phyloP scores from a whole-genome alignment of 1,284 basidiomycete species.

The Rhizoctonia solani region DNA sequence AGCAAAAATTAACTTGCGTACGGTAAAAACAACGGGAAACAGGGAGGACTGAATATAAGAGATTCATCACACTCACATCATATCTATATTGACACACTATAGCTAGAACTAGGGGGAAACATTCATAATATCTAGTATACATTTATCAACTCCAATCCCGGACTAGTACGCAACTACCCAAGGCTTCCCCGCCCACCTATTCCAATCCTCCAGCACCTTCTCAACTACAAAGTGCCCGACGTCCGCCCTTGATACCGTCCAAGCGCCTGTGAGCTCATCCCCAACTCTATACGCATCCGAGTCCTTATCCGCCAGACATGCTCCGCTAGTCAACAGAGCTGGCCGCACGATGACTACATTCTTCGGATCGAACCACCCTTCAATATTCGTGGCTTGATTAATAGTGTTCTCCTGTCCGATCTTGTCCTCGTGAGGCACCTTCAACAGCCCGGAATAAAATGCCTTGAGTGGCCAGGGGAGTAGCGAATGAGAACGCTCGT shows the following conservation, averaged over 20 bases:
- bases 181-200: conserved; percentile 55
- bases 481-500: conserved; percentile 49
- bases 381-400: conserved; percentile 53
- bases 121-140: too few relatives aligned
- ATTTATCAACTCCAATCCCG: too few relatives aligned
- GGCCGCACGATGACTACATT: conserved; percentile 58
- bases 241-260: conserved; percentile 64
- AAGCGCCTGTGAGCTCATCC: conserved; percentile 49
- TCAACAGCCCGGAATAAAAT: conserved; percentile 53
- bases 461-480: conserved; percentile 57
- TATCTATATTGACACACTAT: too few relatives aligned
- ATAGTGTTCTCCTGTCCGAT: conserved; percentile 55
- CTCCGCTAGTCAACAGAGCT: conserved; percentile 57
- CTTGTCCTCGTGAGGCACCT: conserved; percentile 59
- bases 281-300: conserved; percentile 43
- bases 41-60: too few relatives aligned
- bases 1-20: too few relatives aligned
- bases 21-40: too few relatives aligned
- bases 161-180: conserved; percentile 34
- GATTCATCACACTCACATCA: too few relatives aligned
- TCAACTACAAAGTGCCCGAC: conserved; percentile 67
- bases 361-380: conserved; percentile 50
- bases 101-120: too few relatives aligned
- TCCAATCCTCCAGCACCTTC: conserved; percentile 55
- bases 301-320: conserved; percentile 51